Base-by-base conservation (phyloP, 179 eudicot genomes). In the Heliamphora pulchella region DNA sequence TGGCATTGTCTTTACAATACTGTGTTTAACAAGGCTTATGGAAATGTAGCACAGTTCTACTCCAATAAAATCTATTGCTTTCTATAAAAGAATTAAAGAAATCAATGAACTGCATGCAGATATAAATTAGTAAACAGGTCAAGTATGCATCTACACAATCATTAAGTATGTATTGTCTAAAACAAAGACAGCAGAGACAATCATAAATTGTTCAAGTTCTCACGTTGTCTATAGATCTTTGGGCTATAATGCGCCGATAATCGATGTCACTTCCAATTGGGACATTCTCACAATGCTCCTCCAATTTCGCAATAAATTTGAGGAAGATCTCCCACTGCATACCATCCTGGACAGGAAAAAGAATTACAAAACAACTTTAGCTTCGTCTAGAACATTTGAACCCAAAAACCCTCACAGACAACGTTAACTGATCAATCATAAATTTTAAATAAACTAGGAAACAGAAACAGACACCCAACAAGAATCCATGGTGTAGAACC, bases 261-360 rank as follows among this genome's bases (percentile, higher is more conserved):
- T 95, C 98, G 80, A 92, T 87, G 77, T 93, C 98, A 86, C 94
- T 93, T 65, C 96, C 98, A 79, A 95, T 88, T 62, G 84, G 78
- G 85, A 91, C 86, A 86, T 75, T 90, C 69, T 90, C 88, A 87
- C 95, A 90, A 59, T 95, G 97, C 22, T 91, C 87, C 79, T 90
- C 95, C 80, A 95, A 73, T 78, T 89, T 90, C 50, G 85, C 85
- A 43, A 93, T 82, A 80, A 95, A 81, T 71, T 89, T 86, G 66
- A 85, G 84, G 81, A 95, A 95, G 78, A 95, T 91, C 84, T 91
- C 98, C 79, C 85, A 83, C 84, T 95, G 98, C 98, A 95, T 95
- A 69, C 98, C 97, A 82, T 95, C 98, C 98, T 95, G 90, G 79
- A 86, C 4, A 41, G 74, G 70, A 67, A 51, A 80, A 54, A 61